Percentiles rank a stretch among this genome's conserved stretches.
These are phyloP conservation scores for Podaxis sp. DNA, from an alignment of 768 basidiomycete species.

Conservation along the genomic window DNA sequence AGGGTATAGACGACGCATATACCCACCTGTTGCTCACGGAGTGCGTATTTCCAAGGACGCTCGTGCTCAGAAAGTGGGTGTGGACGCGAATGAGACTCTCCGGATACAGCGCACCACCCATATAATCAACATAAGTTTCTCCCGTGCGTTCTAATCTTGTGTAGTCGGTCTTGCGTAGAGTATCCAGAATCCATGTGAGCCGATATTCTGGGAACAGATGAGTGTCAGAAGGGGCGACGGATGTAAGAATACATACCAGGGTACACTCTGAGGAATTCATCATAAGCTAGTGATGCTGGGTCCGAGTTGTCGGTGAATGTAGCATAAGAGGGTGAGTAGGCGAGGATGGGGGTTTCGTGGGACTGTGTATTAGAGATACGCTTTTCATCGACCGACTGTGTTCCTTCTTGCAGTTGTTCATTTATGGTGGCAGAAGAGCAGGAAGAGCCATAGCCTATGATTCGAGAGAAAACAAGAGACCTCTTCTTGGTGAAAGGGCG, in stretches of 20 bases:
- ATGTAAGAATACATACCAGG: constrained; percentile 29
- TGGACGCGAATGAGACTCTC: constrained; percentile 74
- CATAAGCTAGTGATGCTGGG: constrained; percentile 43
- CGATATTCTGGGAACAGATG: constrained; percentile 46
- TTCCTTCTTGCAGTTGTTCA: constrained; percentile 14
- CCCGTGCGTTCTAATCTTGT: constrained; percentile 54
- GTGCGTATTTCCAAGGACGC: constrained; percentile 81
- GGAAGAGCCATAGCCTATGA: constrained; percentile 16
- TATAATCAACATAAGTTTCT: constrained; percentile 84
- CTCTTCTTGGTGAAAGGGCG: constrained; percentile 3
- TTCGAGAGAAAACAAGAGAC: constrained; percentile 7
- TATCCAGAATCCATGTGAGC: constrained; percentile 69
- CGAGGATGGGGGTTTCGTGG: constrained; percentile 14
- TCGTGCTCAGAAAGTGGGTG: constrained; percentile 62
- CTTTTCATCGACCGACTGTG: constrained; percentile 12
- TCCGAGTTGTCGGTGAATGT: constrained; percentile 15
- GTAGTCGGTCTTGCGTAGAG: constrained; percentile 64
- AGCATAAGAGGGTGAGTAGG: constrained; percentile 15
- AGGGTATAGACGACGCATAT: constrained; percentile 28
- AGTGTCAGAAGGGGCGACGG: not conserved
- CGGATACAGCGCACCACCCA: constrained; percentile 82
- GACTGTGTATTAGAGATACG: not conserved
- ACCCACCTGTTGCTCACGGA: constrained; percentile 77
- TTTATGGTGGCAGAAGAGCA: constrained; percentile 11
- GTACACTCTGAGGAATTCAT: constrained; percentile 45